Conservation (phyloP, 768 basidiomycete species). For the Tricholoma sp. region DNA sequence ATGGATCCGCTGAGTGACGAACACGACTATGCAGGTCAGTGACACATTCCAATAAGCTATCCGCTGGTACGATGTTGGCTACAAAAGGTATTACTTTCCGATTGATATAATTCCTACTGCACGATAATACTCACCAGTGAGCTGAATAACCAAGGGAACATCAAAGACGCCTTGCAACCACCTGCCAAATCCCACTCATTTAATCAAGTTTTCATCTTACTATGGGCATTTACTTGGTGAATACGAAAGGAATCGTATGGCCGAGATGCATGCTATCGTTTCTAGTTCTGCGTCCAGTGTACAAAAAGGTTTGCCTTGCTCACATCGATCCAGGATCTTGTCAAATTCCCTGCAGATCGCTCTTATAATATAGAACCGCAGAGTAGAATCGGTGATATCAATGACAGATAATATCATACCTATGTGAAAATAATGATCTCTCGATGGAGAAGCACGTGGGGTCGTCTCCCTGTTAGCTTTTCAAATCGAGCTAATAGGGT, state of each 20-base stretch:
- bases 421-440: slow-evolving; percentile 98
- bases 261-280: slow-evolving; percentile 97
- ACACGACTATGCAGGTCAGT: too few relatives aligned
- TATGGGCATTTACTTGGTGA: slow-evolving; percentile 73
- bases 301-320: slow-evolving; percentile 93
- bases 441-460: slow-evolving; percentile 83
- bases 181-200: slow-evolving; percentile 32
- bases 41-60: too few relatives aligned
- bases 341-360: slow-evolving; percentile 73
- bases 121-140: slow-evolving; percentile 66
- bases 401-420: slow-evolving; percentile 60
- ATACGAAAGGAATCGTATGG: slow-evolving; percentile 95
- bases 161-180: slow-evolving; percentile 98
- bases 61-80: too few relatives aligned
- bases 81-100: too few relatives aligned
- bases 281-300: slow-evolving; percentile 95
- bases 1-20: too few relatives aligned
- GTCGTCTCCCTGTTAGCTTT: slow-evolving; percentile 78
- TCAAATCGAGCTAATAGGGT: slow-evolving; percentile 92
- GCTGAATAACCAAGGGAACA: slow-evolving; percentile 90
- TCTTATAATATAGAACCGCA: background rate
- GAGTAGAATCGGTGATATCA: background rate
- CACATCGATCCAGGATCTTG: slow-evolving; percentile 90
- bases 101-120: too few relatives aligned
- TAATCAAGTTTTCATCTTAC: background rate